Evolutionary conservation across 2,329 filamentous ascomycete genomes (phyloP), one percentile per base, ranked within the genome.

Genomic region (Venturia pyrina): DNA sequence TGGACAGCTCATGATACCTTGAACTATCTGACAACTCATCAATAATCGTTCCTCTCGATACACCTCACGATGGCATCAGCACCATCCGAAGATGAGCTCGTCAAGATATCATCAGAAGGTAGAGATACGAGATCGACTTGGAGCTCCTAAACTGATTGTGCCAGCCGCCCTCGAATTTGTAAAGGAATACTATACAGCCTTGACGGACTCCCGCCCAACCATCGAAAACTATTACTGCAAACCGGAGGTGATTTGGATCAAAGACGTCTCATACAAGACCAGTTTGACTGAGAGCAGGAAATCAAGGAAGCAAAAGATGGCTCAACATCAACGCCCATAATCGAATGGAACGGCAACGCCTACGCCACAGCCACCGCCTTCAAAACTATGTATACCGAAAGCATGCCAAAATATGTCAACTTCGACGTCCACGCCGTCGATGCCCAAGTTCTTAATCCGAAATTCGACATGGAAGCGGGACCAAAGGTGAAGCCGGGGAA

Each of bases 401-500:
- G 91, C 70, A 83, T 88, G 77, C 85, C 79, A 57, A 77, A 69
- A 70, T 76, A 78, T 78, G 77, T 87, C 19, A 77, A 81, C 70
- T 95, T 91, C 77, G 89, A 93, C 66, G 81, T 91, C 65, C 87
- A 91, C 72, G 87, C 86, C 17, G 86, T 88, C 70, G 90, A 96
- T 76, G 87, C 86, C 66, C 90, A 96, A 69, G 85, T 92, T 60
- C 79, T 93, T 71, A 95, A 93, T 77, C 82, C 85, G 13, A 82
- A 84, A 66, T 90, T 86, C 73, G 77, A 78, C 63, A 78, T 83
- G 69, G 83, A 83, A 3, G 65, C 69, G 5, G 56, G 67, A 68
- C 70, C 69, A 72, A 74, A 68, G 63, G 75, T 70, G 66, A 73
- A 76, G 53, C 70, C 71, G 64, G 81, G 82, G 65, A 83, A 83